A percentile compares a stretch with the other conserved stretches of the same genome.
Conservation (phyloP, 2,329 filamentous ascomycete genomes). For the Sodiomyces alkalinus region DNA sequence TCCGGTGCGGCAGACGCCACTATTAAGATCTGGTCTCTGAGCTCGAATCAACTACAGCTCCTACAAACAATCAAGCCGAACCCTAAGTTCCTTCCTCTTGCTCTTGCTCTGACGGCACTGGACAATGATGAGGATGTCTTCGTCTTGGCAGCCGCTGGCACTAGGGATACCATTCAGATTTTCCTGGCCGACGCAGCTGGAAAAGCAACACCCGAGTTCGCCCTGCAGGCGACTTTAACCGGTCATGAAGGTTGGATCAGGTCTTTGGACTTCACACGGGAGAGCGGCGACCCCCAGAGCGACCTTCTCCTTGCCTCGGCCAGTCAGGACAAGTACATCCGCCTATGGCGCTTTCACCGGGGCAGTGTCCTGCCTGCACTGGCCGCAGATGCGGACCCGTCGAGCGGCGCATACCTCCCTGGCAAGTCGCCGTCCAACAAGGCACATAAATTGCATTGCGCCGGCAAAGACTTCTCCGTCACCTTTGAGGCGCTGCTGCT, state of each 20-base stretch:
- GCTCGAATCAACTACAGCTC: slow-evolving; percentile 30
- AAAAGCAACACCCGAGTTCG: slow-evolving; percentile 35
- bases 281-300: slow-evolving; percentile 34
- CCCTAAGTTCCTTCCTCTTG: slow-evolving; percentile 70
- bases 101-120: slow-evolving; percentile 53
- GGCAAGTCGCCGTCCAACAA: slow-evolving; percentile 79
- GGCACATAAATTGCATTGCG: slow-evolving; percentile 57
- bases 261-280: slow-evolving; percentile 62
- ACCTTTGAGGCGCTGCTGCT: slow-evolving; percentile 90
- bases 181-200: slow-evolving; percentile 41
- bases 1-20: slow-evolving; percentile 73
- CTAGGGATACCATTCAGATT: slow-evolving; percentile 66
- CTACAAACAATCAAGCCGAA: slow-evolving; percentile 56
- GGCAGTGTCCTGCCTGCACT: slow-evolving; percentile 49
- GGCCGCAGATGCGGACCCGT: slow-evolving; percentile 39
- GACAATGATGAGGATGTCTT: slow-evolving; percentile 34
- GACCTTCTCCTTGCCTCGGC: slow-evolving; percentile 81
- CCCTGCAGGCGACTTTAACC: slow-evolving; percentile 58
- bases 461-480: slow-evolving; percentile 52
- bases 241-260: slow-evolving; percentile 95
- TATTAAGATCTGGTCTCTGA: slow-evolving; percentile 53
- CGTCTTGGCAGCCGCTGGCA: slow-evolving; percentile 74
- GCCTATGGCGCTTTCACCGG: slow-evolving; percentile 74
- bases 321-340: slow-evolving; percentile 94
- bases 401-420: slow-evolving; percentile 40